A percentile compares a stretch with the other conserved stretches of the same genome.
Conservation (phyloP, 441 rosid genomes). For the Gossypium davidsonii region DNA sequence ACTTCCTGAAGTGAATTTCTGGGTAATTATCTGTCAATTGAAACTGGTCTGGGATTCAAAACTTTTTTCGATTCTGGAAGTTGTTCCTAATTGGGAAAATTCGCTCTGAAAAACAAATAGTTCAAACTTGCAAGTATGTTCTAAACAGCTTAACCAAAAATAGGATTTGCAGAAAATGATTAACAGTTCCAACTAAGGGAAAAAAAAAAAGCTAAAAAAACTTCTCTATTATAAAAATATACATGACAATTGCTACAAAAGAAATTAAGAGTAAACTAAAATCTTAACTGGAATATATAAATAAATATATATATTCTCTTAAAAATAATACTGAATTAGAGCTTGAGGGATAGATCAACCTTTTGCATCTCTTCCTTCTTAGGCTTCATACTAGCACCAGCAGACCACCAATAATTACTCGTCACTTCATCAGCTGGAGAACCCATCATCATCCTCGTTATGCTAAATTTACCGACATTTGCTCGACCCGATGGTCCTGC, state of each 20-base stretch:
- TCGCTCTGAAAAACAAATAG: background rate
- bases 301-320: background rate
- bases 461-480: conserved; percentile 36
- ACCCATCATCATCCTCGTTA: conserved; percentile 24
- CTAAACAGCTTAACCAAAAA: background rate
- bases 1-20: background rate
- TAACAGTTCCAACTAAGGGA: background rate
- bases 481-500: conserved; percentile 16
- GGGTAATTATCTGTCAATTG: background rate
- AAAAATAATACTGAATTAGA: conserved; percentile 23
- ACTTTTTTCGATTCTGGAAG: background rate
- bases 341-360: conserved; percentile 76
- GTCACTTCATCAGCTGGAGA: conserved; percentile 23
- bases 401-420: conserved; percentile 26
- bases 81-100: background rate
- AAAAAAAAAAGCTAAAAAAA: conserved; percentile 11
- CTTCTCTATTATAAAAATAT: conserved; percentile 15
- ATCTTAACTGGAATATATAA: conserved; percentile 1
- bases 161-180: background rate
- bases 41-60: background rate
- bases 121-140: background rate
- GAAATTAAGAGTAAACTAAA: conserved; percentile 16
- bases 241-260: conserved; percentile 18
- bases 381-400: conserved; percentile 22
- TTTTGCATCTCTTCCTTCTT: conserved; percentile 51